Evolutionary conservation across 805 yeast genomes (phyloP), one percentile per base, ranked within the genome.

Genomic region (Candida manassasensis): DNA sequence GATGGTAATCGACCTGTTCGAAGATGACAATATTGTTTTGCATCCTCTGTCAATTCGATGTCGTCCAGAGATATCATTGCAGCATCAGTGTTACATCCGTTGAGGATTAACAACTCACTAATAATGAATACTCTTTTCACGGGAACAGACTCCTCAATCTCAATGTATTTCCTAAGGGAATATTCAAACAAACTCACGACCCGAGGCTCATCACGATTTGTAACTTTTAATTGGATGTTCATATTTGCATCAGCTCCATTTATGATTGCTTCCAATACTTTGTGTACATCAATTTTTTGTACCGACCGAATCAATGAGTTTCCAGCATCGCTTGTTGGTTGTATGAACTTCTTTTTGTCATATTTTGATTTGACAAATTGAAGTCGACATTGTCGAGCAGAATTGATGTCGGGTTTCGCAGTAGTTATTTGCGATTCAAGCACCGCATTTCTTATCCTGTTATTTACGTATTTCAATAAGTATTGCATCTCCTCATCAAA

Each of bases 331-430:
- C 39, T 42, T 8, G 49, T 44, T 8, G 41, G 39, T 1, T 34
- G 35, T 9, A 35, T 43, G 48, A 56, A 88, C 27, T 57, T 62
- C 53, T 74, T 76, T 4, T 57, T 59, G 17, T 68, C 65, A 52
- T 89, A 89, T 57, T 89, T 89, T 27, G 71, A 65, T 6, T 69
- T 69, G 31, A 86, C 80, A 50, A 71, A 87, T n/a, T 55, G 53
- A 21, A 75, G 59, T 32, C 95, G 63, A 22, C 69, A 69, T 10
- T 63, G 70, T 37, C 71, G 63, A 0, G 68, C 33, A 1, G 73
- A 50, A 8, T 53, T 36, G 4, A 71, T 42, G 11, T 32, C n/a
- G 2, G 26, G 35, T 39, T 29, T 36, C 40, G 12, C 43, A 11
- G 35, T 16, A 7, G 39, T 29, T 15, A 55, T 18, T 1, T 41